phyloP scores from a whole-genome alignment of 257 asterid genomes.

The Solanum paucissectum region DNA sequence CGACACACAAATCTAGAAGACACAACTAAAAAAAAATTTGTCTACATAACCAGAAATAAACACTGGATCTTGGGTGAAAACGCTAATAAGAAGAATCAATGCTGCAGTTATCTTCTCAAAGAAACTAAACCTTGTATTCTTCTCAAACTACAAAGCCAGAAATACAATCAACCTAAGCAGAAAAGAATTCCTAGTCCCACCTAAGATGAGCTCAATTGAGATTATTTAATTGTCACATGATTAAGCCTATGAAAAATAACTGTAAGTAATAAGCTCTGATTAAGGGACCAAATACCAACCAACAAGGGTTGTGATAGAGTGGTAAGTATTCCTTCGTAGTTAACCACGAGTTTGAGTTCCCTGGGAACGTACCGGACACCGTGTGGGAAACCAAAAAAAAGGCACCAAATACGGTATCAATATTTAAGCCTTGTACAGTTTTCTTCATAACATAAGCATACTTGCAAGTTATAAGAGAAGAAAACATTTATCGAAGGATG shows the following conservation, averaged over 20 bases:
- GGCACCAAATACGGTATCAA: not conserved
- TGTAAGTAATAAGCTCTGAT: not conserved
- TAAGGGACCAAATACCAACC: not conserved
- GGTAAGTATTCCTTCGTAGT: too few relatives aligned
- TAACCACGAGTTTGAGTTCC: too few relatives aligned
- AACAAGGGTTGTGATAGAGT: too few relatives aligned
- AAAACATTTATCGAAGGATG: not conserved
- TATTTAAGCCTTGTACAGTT: not conserved
- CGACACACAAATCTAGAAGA: not conserved
- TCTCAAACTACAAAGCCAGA: not conserved
- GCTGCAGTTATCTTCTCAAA: not conserved
- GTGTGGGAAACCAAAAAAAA: too few relatives aligned
- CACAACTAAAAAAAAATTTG: not conserved
- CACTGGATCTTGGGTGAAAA: not conserved
- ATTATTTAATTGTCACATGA: not conserved
- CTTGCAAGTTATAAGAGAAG: not conserved
- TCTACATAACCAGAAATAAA: not conserved
- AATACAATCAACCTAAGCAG: not conserved
- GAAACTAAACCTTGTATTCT: not conserved
- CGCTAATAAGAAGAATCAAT: not conserved
- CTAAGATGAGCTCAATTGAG: not conserved
- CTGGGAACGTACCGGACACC: too few relatives aligned
- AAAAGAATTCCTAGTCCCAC: not conserved
- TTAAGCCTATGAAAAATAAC: not conserved
- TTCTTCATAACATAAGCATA: not conserved